Percentiles rank a stretch among this genome's conserved stretches.
phyloP scores from a whole-genome alignment of 495 filamentous ascomycete genomes.

The Emericellopsis terricola region DNA sequence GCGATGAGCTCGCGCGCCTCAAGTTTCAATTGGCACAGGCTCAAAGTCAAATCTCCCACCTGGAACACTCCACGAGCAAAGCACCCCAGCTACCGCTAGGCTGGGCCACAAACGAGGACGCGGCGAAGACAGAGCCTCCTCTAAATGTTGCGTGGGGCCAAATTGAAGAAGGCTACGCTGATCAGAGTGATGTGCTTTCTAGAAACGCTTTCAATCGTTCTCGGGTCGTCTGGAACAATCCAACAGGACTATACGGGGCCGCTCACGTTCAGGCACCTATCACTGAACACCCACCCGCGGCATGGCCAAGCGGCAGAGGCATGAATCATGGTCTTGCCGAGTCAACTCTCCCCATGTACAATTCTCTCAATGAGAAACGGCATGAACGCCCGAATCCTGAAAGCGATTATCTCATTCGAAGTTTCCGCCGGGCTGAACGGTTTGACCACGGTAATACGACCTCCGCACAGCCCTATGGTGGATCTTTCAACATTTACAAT shows the following conservation, averaged over 20 bases:
- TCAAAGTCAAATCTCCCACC: constrained; percentile 58
- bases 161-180: constrained; percentile 45
- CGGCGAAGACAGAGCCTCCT: too few relatives aligned
- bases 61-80: too few relatives aligned
- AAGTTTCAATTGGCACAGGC: constrained; percentile 66
- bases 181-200: constrained; percentile 44
- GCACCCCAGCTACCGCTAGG: too few relatives aligned
- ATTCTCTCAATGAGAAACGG: constrained; percentile 18
- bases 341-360: constrained; percentile 2
- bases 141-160: constrained; percentile 40
- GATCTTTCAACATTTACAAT: constrained; percentile 10
- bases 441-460: constrained; percentile 26
- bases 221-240: constrained; percentile 44
- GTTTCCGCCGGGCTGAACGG: constrained; percentile 20
- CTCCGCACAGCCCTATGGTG: constrained; percentile 8
- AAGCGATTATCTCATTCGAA: constrained; percentile 21
- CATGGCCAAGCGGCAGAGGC: constrained; percentile 20
- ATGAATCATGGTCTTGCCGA: constrained; percentile 15
- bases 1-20: constrained; percentile 29
- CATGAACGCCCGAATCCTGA: constrained; percentile 26
- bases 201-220: constrained; percentile 38
- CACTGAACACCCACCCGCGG: constrained; percentile 14
- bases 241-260: constrained; percentile 15
- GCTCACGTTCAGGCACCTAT: constrained; percentile 17
- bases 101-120: too few relatives aligned